Evolutionary conservation across 1,284 basidiomycete species (phyloP), one percentile per base, ranked within the genome.

Genomic region (Ganoderma boninense): DNA sequence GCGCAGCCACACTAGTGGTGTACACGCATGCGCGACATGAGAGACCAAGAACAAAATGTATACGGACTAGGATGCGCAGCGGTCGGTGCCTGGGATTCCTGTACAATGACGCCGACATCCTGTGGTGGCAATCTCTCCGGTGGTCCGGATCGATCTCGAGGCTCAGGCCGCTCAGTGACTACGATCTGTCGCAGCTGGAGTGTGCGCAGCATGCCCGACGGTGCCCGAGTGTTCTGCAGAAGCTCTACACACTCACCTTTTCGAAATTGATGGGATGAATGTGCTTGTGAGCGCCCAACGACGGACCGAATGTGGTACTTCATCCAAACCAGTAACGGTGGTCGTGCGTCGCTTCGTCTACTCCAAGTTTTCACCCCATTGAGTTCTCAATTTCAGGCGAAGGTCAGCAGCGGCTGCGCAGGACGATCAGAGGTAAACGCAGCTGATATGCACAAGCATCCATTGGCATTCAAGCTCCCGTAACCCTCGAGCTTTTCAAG

Each of bases 401-500:
- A 56, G 29, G 54, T 49, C 16, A 56, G 54, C 54, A 16, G 26
- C 13, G 18, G 40, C 54, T 11, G 20, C 8, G 40, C 38, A 16
- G 10, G 20, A 40, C 32, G 20, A 57, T 16, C 7, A 13, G 35
- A 60, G 38, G 35, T 35, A n/a, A 60, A 60, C 20, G 20, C 35
- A 40, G 18, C 32, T 40, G 29, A 32, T 32, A 32, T 32, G 29
- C 32, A 38, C 3, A 13, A 43, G 13, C 16, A 40, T 60, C 32
- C 32, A 40, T 40, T 40, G 20, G n/a, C 16, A 20, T 18, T 43
- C 23, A 62, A 10, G 60, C 60, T 14, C 60, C 40, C 61, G 67
- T 62, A 23, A 74, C 67, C 38, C 65, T 70, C 4, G 67, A 32
- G 61, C 73, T 71, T 40, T 52, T 61, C 71, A 72, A 16, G 62